These are phyloP conservation scores for Kentomonas sorsogonicus DNA, from an alignment of 208 protist genomes.

Conservation along the genomic window DNA sequence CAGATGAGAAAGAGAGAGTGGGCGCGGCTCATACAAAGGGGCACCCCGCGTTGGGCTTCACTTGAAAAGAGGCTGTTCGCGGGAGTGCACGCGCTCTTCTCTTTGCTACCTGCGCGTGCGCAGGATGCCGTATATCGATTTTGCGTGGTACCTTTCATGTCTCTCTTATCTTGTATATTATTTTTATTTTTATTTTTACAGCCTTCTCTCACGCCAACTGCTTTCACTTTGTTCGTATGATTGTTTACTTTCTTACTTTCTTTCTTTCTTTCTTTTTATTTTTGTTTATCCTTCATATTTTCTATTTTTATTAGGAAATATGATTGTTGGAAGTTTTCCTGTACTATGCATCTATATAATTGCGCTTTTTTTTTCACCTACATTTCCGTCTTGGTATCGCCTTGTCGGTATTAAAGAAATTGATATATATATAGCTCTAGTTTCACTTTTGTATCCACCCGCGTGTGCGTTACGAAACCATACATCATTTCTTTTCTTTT, in stretches of 20 bases:
- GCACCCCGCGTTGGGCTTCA: no score
- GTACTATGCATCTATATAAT: not conserved
- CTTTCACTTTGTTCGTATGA: not conserved
- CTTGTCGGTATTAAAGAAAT: not conserved
- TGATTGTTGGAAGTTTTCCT: not conserved
- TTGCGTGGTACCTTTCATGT: constrained; percentile 8
- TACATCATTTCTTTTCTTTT: constrained; percentile 10
- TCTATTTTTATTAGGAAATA: not conserved
- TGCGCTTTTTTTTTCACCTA: constrained; percentile 7
- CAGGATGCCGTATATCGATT: no score
- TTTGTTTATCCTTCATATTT: not conserved
- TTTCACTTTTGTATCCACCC: constrained; percentile 7
- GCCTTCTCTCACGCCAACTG: not conserved
- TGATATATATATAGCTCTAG: constrained; percentile 15
- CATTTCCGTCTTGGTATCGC: constrained; percentile 8
- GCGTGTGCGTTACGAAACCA: not conserved
- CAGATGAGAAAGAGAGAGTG: no score
- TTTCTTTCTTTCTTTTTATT: constrained; percentile 9
- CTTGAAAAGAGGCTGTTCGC: no score
- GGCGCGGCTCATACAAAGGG: no score
- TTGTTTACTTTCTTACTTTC: not conserved
- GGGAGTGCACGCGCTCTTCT: no score
- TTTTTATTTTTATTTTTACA: constrained; percentile 15
- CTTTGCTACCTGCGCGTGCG: no score
- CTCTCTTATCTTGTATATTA: constrained; percentile 6